phyloP scores from a whole-genome alignment of 148 eudicot species.

The Vaccinium corymbosum region DNA sequence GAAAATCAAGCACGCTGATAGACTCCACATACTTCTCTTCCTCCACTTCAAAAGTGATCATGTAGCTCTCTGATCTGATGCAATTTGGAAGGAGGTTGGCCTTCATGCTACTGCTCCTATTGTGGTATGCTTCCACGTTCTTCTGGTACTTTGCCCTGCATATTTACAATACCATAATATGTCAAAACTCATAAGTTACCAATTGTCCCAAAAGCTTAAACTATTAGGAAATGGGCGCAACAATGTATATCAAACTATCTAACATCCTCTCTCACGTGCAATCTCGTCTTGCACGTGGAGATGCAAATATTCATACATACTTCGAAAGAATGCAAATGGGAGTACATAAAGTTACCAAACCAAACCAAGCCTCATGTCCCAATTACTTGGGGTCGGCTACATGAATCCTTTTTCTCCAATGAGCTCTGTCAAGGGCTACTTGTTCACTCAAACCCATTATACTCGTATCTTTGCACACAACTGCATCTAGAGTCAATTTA shows the following conservation, averaged over 20 bases:
- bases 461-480: too few species aligned
- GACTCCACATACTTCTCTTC: slow-evolving; percentile 79
- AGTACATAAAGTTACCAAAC: too few species aligned
- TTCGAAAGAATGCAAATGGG: too few species aligned
- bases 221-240: not conserved
- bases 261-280: too few species aligned
- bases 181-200: not conserved
- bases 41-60: slow-evolving; percentile 96
- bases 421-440: too few species aligned
- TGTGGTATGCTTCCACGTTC: slow-evolving; percentile 94
- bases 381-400: too few species aligned
- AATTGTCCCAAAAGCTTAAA: not conserved
- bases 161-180: slow-evolving; percentile 5
- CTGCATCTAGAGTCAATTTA: too few species aligned
- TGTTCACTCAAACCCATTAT: too few species aligned
- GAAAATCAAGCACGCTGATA: slow-evolving; percentile 5
- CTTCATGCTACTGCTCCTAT: slow-evolving; percentile 75
- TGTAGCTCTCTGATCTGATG: slow-evolving; percentile 93
- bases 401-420: too few species aligned
- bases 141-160: slow-evolving; percentile 98
- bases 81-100: slow-evolving; percentile 81
- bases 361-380: too few species aligned
- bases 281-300: too few species aligned
- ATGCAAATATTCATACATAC: too few species aligned
- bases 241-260: not conserved